Evolutionary conservation across 2,329 filamentous ascomycete species (phyloP).

Genomic region (Stemphylium vesicarium): DNA sequence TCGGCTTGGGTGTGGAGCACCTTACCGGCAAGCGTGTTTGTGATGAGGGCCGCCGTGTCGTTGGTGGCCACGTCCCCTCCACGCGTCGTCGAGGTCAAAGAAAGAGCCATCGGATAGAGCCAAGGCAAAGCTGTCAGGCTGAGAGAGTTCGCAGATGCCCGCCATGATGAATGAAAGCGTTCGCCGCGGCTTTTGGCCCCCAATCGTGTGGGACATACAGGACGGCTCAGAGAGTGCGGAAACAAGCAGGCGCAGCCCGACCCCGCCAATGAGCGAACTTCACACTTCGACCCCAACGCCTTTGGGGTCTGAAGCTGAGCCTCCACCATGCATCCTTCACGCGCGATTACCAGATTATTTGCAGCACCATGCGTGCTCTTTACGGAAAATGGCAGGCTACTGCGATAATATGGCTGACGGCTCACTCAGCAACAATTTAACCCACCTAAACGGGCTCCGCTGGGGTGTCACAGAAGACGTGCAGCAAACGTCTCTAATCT

Average conservation of each 20-base stretch:
- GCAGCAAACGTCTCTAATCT: slow-evolving; percentile 1
- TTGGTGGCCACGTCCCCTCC: slow-evolving; percentile 24
- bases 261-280: slow-evolving; percentile 2
- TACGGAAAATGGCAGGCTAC: neutral
- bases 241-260: neutral
- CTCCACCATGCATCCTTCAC: slow-evolving; percentile 1
- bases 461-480: neutral
- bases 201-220: slow-evolving; percentile 25
- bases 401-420: neutral
- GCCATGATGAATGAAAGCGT: slow-evolving; percentile 20
- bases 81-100: slow-evolving; percentile 3
- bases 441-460: neutral
- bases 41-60: slow-evolving; percentile 20
- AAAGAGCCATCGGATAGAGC: slow-evolving; percentile 18
- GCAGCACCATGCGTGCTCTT: slow-evolving; percentile 2
- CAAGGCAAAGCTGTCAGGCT: slow-evolving; percentile 8
- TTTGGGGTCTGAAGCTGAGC: slow-evolving; percentile 28
- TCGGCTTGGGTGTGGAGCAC: slow-evolving; percentile 38
- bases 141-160: slow-evolving; percentile 22
- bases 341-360: slow-evolving; percentile 8
- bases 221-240: slow-evolving; percentile 8
- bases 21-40: slow-evolving; percentile 25
- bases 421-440: neutral
- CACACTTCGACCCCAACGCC: neutral
- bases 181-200: slow-evolving; percentile 35